Base-by-base conservation (phyloP, 139 green algal genomes). In the Trebouxia sp. region DNA sequence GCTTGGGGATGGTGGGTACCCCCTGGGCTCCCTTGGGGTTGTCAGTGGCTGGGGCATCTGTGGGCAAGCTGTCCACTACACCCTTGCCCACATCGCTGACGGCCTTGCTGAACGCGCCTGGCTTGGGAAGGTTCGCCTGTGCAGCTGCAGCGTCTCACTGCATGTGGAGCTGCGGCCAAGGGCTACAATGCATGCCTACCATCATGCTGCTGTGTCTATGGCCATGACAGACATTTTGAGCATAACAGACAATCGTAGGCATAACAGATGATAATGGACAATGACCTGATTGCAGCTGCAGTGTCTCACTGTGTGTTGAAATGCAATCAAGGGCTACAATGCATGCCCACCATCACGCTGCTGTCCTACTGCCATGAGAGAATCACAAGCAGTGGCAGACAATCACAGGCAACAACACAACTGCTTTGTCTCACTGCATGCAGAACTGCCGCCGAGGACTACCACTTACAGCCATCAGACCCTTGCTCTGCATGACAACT, bases 1-100 rank as follows among this genome's bases (percentile, higher is more conserved):
- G 41, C 69, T 77, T 77, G 41, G 39, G n/a, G 24, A 38, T 0
- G 26, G 69, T 77, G 26, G 69, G 69, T 55, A 24, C 39, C 39
- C 43, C 69, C 39, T 55, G 17, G 28, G 69, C 42, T 20, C 28
- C 69, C 24, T 77, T 77, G 41, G 69, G 69, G 69, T 77, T 77
- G 22, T 26, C 39, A n/a, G 55, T 51, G 69, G 53, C 69, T 5
- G 69, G 69, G 69, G 69, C 69, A 51, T 77, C 26, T n/a, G n/a
- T 72, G 69, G 69, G 69, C 26, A 77, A 41, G 14, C 24, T 55
- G 24, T 77, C 43, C 26, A 37, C 26, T 41, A 53, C 6, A 22
- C n/a, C n/a, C 69, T 77, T 77, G 69, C 69, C 69, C 24, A 56
- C 41, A 37, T 30, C 26, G 1, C 12, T 55, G 6, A 37, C 38